phyloP scores from a whole-genome alignment of 1,284 basidiomycete species.

The Cutaneotrichosporon arboriforme region DNA sequence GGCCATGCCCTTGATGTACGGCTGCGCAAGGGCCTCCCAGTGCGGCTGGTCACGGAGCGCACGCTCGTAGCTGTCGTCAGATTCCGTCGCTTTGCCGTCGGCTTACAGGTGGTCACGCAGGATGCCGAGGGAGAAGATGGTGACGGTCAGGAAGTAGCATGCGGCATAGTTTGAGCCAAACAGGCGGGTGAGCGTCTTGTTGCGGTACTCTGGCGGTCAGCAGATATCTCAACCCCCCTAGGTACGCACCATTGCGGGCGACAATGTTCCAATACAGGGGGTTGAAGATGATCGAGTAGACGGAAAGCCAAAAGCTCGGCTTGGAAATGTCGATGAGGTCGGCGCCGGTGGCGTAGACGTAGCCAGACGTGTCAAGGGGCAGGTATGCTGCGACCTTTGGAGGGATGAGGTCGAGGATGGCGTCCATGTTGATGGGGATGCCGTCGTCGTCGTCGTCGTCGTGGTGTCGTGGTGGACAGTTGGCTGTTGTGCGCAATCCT shows the following conservation, averaged over 20 bases:
- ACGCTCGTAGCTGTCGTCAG: conserved; percentile 33
- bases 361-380: conserved; percentile 18
- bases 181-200: conserved; percentile 76
- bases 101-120: conserved; percentile 79
- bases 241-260: conserved; percentile 73
- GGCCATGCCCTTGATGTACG: conserved; percentile 58
- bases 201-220: conserved; percentile 64
- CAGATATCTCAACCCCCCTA: no score
- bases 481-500: not conserved
- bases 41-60: conserved; percentile 38
- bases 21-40: conserved; percentile 53
- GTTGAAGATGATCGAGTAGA: conserved; percentile 73
- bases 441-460: no score
- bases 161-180: conserved; percentile 69
- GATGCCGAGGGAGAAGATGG: conserved; percentile 81
- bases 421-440: conserved; percentile 5
- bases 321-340: conserved; percentile 56
- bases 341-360: conserved; percentile 24
- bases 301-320: conserved; percentile 60
- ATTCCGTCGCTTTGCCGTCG: no score
- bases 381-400: conserved; percentile 18
- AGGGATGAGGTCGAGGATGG: conserved; percentile 18
- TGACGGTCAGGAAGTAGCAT: conserved; percentile 84
- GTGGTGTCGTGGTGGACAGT: not conserved
- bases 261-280: conserved; percentile 94